Evolutionary conservation across 345 rosid species (phyloP).

Genomic region (Populus ilicifolia): DNA sequence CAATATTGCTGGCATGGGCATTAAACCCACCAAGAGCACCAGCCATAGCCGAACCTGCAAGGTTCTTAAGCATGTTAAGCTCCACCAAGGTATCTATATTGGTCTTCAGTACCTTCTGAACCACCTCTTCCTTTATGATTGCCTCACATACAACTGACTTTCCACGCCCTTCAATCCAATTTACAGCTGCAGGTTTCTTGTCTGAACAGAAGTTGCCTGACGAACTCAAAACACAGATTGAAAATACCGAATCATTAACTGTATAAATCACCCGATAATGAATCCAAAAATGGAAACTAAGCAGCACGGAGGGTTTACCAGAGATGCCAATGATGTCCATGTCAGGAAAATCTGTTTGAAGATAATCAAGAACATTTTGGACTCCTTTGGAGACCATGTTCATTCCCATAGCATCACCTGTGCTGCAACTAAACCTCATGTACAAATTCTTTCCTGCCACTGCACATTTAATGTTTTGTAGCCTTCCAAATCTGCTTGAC

Average conservation of each 20-base stretch:
- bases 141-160: conserved; percentile 61
- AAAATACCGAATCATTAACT: not conserved
- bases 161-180: conserved; percentile 45
- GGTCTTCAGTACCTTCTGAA: conserved; percentile 72
- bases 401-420: conserved; percentile 99
- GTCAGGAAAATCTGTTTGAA: conserved; percentile 72
- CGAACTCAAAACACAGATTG: conserved; percentile 33
- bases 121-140: conserved; percentile 64
- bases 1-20: conserved; percentile 87
- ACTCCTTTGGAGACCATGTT: conserved; percentile 96
- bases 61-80: conserved; percentile 84
- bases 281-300: not conserved
- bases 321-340: conserved; percentile 84
- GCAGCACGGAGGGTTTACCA: conserved; percentile 29
- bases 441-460: conserved; percentile 79
- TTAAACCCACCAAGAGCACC: conserved; percentile 88
- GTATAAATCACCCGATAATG: not conserved
- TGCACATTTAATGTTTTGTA: conserved; percentile 53
- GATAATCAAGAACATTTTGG: conserved; percentile 81
- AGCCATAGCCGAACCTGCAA: conserved; percentile 76
- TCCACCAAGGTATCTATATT: conserved; percentile 65
- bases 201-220: conserved; percentile 81
- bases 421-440: conserved; percentile 67
- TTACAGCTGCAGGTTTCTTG: conserved; percentile 56
- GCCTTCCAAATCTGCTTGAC: conserved; percentile 73